Evolutionary conservation across 208 protist species (phyloP).

Genomic region (Balamuthia mandrillaris): DNA sequence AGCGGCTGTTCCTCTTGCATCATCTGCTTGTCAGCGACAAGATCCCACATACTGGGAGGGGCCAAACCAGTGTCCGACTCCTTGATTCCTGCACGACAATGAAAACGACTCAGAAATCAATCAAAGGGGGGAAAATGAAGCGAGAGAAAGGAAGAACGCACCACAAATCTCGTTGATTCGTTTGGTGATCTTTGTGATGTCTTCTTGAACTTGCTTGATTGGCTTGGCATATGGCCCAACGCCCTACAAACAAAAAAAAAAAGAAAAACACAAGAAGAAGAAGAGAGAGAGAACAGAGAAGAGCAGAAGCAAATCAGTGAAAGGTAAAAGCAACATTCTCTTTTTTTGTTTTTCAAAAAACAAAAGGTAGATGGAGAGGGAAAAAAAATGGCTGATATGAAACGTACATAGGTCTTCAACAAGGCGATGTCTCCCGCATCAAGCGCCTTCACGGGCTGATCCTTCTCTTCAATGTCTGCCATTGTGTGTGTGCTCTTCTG

Average conservation of each 20-base stretch:
- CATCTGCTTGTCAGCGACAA: slow-evolving; percentile 94
- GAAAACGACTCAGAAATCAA: too few relatives aligned
- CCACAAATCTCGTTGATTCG: slow-evolving; percentile 88
- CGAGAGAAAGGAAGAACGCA: too few relatives aligned
- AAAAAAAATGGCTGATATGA: slow-evolving; percentile 39
- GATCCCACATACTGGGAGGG: slow-evolving; percentile 96
- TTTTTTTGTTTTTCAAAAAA: neutral
- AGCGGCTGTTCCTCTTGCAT: slow-evolving; percentile 94
- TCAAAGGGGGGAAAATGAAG: too few relatives aligned
- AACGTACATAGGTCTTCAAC: slow-evolving; percentile 92
- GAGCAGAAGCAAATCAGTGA: too few relatives aligned
- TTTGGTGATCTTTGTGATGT: slow-evolving; percentile 91
- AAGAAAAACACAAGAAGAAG: neutral
- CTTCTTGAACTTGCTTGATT: slow-evolving; percentile 95
- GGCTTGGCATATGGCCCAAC: slow-evolving; percentile 89
- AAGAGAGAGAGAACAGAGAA: too few relatives aligned
- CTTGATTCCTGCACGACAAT: too few relatives aligned
- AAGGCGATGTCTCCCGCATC: slow-evolving; percentile 98
- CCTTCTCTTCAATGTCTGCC: too few relatives aligned
- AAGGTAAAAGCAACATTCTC: too few relatives aligned
- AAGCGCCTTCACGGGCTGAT: slow-evolving; percentile 72
- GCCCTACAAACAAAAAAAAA: slow-evolving; percentile 54
- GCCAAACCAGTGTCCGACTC: slow-evolving; percentile 99
- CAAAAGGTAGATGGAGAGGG: neutral
- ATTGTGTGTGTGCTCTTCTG: too few relatives aligned